A percentile compares a stretch with the other conserved stretches of the same genome.
Evolutionary conservation across 73 alveolate genomes (phyloP).

Genomic region (Tetrahymena malaccensis): DNA sequence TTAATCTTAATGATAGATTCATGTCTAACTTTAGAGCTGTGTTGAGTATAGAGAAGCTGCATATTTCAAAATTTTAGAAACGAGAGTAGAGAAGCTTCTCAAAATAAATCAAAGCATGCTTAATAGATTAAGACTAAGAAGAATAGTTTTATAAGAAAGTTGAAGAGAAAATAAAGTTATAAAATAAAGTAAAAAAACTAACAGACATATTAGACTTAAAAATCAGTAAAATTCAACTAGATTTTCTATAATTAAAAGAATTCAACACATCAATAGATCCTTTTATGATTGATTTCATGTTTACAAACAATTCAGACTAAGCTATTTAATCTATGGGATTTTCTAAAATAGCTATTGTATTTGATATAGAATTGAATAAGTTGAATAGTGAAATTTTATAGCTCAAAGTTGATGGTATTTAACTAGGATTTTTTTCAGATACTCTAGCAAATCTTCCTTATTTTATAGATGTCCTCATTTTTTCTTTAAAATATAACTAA

Average conservation of each 20-base stretch:
- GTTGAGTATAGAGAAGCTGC: neutral
- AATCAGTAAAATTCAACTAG: neutral
- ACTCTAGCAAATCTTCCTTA: neutral
- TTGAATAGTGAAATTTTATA: neutral
- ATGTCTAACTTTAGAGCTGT: neutral
- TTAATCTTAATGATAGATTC: neutral
- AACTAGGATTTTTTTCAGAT: neutral
- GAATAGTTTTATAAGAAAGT: neutral
- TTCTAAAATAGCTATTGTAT: neutral
- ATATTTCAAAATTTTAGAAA: neutral
- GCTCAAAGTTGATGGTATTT: neutral
- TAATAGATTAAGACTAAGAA: neutral
- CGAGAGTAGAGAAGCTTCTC: neutral
- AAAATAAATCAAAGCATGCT: neutral
- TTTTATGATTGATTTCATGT: neutral
- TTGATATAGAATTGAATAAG: neutral
- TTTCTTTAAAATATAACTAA: neutral
- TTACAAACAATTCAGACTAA: neutral
- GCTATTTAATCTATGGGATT: neutral
- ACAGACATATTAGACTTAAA: neutral
- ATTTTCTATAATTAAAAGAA: neutral
- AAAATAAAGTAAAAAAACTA: neutral
- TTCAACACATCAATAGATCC: neutral
- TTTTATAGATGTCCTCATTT: neutral
- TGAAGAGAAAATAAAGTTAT: neutral